Conservation (phyloP, 2,329 filamentous ascomycete genomes). For the Alternaria sp. region DNA sequence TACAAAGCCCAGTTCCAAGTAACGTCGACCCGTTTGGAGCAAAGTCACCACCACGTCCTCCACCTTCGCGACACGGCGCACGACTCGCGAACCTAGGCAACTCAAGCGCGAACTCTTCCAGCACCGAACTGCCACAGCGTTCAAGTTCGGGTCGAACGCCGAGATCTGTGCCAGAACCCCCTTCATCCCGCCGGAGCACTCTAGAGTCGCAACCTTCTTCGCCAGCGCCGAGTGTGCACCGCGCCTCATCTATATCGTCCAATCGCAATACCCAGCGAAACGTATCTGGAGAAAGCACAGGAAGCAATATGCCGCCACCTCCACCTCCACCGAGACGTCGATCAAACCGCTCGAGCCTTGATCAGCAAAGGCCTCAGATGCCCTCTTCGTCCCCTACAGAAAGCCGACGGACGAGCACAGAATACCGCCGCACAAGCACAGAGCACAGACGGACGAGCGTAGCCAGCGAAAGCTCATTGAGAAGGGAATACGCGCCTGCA, state of each 20-base stretch:
- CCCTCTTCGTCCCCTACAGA: conserved; percentile 27
- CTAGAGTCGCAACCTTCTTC: conserved; percentile 33
- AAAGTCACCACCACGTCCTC: conserved; percentile 43
- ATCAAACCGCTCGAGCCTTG: conserved; percentile 41
- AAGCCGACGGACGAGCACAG: conserved; percentile 36
- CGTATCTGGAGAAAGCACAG: conserved; percentile 35
- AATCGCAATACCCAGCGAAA: conserved; percentile 30
- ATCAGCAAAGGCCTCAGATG: conserved; percentile 33
- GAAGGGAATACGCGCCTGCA: conserved; percentile 30
- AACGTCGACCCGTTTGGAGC: conserved; percentile 24
- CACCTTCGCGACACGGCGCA: conserved; percentile 41
- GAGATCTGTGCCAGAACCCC: conserved; percentile 25
- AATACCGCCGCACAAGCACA: conserved; percentile 32
- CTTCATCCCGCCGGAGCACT: conserved; percentile 33
- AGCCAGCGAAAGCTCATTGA: conserved; percentile 41
- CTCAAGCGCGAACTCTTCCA: conserved; percentile 38
- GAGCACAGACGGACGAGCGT: conserved; percentile 44
- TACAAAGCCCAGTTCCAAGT: conserved; percentile 21
- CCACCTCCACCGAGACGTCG: conserved; percentile 43
- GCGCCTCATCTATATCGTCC: conserved; percentile 37
- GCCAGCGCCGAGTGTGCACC: conserved; percentile 23
- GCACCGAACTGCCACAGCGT: conserved; percentile 35
- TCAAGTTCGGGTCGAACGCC: conserved; percentile 26
- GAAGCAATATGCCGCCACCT: conserved; percentile 32
- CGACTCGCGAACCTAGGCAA: conserved; percentile 28